Conservation (phyloP, 2,329 filamentous ascomycete species). For the Venturia nashicola region DNA sequence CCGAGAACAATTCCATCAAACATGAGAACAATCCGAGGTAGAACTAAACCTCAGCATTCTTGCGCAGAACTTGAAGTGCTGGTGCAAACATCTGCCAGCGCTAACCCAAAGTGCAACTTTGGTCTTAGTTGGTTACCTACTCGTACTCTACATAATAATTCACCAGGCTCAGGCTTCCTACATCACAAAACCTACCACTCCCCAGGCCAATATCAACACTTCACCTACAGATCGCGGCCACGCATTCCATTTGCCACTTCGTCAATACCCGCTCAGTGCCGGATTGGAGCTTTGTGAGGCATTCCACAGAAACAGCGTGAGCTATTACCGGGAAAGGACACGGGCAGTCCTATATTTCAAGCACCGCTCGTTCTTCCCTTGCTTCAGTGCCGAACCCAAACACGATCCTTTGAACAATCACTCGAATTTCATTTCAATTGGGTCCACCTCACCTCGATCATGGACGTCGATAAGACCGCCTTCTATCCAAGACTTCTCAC, state of each 20-base stretch:
- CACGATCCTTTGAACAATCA: not conserved
- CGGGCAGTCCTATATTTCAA: not conserved
- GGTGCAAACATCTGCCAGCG: not conserved
- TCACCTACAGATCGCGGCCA: no score
- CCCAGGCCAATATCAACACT: no score
- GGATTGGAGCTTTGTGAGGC: no score
- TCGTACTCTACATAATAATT: not conserved
- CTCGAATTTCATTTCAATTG: not conserved
- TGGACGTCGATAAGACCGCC: slow-evolving; percentile 43
- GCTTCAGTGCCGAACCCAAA: not conserved
- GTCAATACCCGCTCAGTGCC: no score
- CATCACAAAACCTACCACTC: not conserved
- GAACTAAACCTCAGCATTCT: not conserved
- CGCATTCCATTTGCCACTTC: no score
- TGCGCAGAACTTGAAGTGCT: not conserved
- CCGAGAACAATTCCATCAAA: no score
- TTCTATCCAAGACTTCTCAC: slow-evolving; percentile 40
- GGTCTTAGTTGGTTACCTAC: no score
- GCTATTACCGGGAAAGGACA: not conserved
- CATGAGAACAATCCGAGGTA: not conserved
- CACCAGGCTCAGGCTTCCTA: not conserved
- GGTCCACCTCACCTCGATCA: slow-evolving; percentile 17
- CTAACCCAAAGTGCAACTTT: not conserved
- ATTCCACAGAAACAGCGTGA: no score
- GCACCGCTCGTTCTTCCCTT: not conserved